Base-by-base conservation (phyloP, 208 protist genomes). In the Porcisia deanei region DNA sequence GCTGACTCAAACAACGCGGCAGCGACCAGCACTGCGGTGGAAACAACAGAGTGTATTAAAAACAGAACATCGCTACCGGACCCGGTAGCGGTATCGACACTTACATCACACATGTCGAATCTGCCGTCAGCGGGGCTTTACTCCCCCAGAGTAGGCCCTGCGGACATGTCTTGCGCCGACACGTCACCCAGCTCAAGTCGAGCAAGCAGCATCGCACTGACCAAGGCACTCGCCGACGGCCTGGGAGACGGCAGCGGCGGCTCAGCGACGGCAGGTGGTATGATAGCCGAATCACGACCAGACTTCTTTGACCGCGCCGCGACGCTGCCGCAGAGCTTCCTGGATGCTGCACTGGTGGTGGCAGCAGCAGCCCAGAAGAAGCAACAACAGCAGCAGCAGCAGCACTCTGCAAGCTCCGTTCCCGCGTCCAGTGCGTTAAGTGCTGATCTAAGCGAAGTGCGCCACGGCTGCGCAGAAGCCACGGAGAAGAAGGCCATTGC, bases 291-390 rank as follows among this genome's bases (percentile, higher is more conserved):
- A 45, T 58, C 54, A 8, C 37, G 70, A 14, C 57, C 71, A 10
- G 77, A 88, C 0, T 53, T 91, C 45, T 70, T 91, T 49, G 82
- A 82, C 47, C 66, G 84, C 20, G 82, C 87, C 0, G 87, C 87
- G 25, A 84, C 81, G 54, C 74, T 91, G 54, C 87, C 84, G 52
- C 61, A 85, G 39, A 83, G 79, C 66, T 91, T 89, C 59, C 81
- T 91, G 22, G 80, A 83, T 47, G 87, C 87, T n/a, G 87, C 84
- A 5, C 76, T 91, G 16, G 79, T 80, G 18, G 77, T 71, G 30
- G 64, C 69, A 2, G 73, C 68, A 0, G 67, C 69, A 8, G 68
- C 83, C 39, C 72, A 73, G 45, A 77, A 81, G n/a, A 66, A 60
- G 60, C 69, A 71, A 25, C 61, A 75, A 30, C 60, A 78, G 30